Base-by-base conservation (phyloP, 331 rosid species). In the Arachis monticola region DNA sequence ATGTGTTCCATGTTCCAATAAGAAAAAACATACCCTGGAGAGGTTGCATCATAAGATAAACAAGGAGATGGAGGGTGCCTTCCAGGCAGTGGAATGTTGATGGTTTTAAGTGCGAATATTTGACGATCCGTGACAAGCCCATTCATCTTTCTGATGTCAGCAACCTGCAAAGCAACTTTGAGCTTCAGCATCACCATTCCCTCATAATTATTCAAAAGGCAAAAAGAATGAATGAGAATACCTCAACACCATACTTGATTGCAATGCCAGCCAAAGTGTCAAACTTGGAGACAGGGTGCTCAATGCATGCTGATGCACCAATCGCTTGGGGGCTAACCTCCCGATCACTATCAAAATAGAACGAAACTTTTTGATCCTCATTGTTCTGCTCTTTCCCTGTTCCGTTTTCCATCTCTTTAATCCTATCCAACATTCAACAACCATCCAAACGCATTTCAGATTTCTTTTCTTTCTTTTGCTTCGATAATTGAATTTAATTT, bases 221-320 rank as follows among this genome's bases (percentile, higher is more conserved):
- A 62, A 17, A 62, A 32, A 31, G 1, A 63, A 40, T 8, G 40
- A 1, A 17, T 13, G 12, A 35, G 61, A 73, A 60, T 12, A 50
- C 5, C 97, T 93, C 97, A 47, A 91, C 96, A 32, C 98, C 97
- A 55, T 93, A 93, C 84, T 91, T 93, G 83, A 93, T 93, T 60
- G 98, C 96, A 46, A 93, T 81, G 10, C 98, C 98, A 57, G 78
- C 98, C 61, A 93, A 87, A 14, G 98, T 93, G 67, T 93, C 98
- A 22, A 83, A 80, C 72, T 89, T 93, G 57, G 97, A 83, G 35
- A 93, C 89, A 68, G 64, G 78, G 60, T 93, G 98, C 58, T 91
- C 84, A 42, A 89, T 91, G 73, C 81, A 69, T 1, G 67, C 22
- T 32, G 63, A 7, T 1, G 88, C 73, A 42, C 41, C 41, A 3